Percentiles rank a stretch among this genome's conserved stretches.
phyloP scores from a whole-genome alignment of 331 rosid genomes.

The Acacia pycnantha region DNA sequence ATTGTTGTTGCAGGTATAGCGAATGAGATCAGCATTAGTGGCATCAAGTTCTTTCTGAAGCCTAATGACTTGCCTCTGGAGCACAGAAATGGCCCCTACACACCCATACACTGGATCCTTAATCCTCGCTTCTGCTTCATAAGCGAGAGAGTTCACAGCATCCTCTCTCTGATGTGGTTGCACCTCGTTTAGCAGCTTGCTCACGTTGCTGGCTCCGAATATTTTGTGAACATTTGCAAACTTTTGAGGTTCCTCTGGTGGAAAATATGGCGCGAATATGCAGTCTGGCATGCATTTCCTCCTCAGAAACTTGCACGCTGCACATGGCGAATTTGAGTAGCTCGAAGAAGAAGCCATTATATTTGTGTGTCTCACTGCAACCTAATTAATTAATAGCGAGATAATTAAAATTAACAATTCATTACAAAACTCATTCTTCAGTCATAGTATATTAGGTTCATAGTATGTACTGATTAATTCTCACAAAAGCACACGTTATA shows the following conservation, averaged over 20 bases:
- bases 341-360: slow-evolving; percentile 68
- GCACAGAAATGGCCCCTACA: slow-evolving; percentile 82
- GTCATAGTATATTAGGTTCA: not conserved
- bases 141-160: slow-evolving; percentile 83
- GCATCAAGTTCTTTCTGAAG: slow-evolving; percentile 91
- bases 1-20: slow-evolving; percentile 46
- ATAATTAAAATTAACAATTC: not conserved
- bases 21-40: slow-evolving; percentile 69
- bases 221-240: slow-evolving; percentile 88
- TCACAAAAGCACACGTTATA: not conserved
- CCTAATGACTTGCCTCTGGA: slow-evolving; percentile 71
- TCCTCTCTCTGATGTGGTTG: slow-evolving; percentile 84
- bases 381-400: not conserved
- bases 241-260: slow-evolving; percentile 85
- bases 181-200: slow-evolving; percentile 78
- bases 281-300: slow-evolving; percentile 82
- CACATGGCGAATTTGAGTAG: slow-evolving; percentile 83
- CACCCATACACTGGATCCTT: slow-evolving; percentile 97
- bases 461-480: not conserved
- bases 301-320: slow-evolving; percentile 88
- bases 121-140: slow-evolving; percentile 91
- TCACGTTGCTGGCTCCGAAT: slow-evolving; percentile 92
- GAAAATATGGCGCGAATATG: slow-evolving; percentile 79
- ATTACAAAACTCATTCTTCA: not conserved
- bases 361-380: not conserved